Conservation (phyloP, 176 grass and related monocot genomes). For the Aegilops longissima region DNA sequence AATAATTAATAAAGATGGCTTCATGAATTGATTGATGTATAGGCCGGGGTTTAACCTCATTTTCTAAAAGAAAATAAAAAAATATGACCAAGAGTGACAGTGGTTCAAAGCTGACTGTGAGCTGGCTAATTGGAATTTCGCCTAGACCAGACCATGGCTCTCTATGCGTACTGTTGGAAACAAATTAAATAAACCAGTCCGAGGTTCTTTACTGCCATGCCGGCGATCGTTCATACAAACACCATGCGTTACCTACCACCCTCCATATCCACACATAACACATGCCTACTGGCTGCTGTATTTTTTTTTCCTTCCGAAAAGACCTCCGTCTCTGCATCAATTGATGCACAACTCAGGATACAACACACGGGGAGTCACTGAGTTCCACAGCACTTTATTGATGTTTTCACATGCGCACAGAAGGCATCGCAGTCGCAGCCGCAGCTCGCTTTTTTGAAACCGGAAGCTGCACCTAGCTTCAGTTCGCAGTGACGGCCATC, state of each 20-base stretch:
- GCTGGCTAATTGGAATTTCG: not conserved
- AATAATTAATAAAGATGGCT: too few species aligned
- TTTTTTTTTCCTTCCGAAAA: not conserved
- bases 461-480: not conserved
- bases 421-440: not conserved
- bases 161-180: not conserved
- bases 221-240: not conserved
- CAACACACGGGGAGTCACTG: not conserved
- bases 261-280: not conserved
- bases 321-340: too few species aligned
- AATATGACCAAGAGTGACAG: not conserved
- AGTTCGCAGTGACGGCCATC: slow-evolving; percentile 56
- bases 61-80: not conserved
- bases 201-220: not conserved
- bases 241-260: slow-evolving; percentile 27
- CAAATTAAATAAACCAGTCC: not conserved
- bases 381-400: not conserved
- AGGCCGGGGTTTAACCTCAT: too few species aligned
- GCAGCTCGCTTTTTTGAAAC: too few species aligned
- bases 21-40: too few species aligned
- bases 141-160: not conserved
- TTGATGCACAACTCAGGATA: not conserved
- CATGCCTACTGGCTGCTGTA: not conserved
- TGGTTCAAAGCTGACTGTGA: not conserved
- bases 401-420: not conserved